phyloP scores from a whole-genome alignment of 202 grass and related monocot species.

The Panicum virgatum region DNA sequence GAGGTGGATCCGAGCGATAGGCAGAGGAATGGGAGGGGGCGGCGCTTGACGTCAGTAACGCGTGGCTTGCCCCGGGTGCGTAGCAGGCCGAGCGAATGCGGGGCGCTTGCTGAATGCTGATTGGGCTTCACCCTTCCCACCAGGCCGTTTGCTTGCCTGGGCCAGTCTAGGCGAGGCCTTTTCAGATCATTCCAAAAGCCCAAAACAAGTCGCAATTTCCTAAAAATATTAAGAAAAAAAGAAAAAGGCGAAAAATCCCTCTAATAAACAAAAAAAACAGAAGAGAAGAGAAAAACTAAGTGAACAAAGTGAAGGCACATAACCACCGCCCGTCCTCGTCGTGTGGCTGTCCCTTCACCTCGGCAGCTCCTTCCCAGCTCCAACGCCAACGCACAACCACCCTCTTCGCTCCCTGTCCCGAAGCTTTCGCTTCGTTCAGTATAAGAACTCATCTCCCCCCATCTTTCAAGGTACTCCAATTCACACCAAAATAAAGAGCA shows the following conservation, averaged over 20 bases:
- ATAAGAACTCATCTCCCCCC: slow-evolving; percentile 3
- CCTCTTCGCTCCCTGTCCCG: slow-evolving; percentile 1
- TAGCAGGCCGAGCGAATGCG: neutral
- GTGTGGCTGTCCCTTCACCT: slow-evolving; percentile 38
- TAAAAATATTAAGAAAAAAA: neutral
- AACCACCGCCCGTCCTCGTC: neutral
- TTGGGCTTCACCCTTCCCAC: neutral
- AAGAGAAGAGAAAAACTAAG: no score
- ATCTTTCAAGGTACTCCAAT: neutral
- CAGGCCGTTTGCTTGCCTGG: neutral
- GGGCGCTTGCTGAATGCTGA: neutral
- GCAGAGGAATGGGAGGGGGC: neutral
- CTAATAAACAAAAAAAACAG: neutral
- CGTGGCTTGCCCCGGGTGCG: neutral
- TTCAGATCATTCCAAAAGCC: neutral
- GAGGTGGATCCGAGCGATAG: neutral
- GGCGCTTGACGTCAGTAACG: neutral
- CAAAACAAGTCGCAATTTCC: neutral
- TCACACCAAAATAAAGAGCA: slow-evolving; percentile 38
- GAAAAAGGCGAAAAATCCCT: neutral
- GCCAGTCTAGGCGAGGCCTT: neutral
- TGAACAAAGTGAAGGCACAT: neutral
- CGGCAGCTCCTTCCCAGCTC: slow-evolving; percentile 11
- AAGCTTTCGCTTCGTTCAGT: neutral
- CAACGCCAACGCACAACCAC: slow-evolving; percentile 31